Conservation (phyloP, 2,329 filamentous ascomycete genomes). For the Clarireedia paspali region DNA sequence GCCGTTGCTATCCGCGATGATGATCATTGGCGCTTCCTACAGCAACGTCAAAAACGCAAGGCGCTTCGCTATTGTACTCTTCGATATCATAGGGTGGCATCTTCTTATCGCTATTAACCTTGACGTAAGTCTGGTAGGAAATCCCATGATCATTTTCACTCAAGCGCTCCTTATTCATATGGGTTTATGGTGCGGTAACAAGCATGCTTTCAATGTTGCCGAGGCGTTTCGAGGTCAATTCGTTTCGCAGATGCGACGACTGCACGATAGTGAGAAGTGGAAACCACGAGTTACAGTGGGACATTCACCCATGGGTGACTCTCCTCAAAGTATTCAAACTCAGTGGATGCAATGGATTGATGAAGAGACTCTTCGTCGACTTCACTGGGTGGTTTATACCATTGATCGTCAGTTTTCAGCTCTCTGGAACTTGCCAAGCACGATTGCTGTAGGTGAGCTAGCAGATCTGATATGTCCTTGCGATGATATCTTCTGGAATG, state of each 20-base stretch:
- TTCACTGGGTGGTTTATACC: constrained; percentile 21
- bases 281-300: not conserved
- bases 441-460: constrained; percentile 20
- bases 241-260: constrained; percentile 17
- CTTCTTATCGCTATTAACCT: constrained; percentile 16
- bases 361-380: constrained; percentile 17
- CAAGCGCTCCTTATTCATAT: constrained; percentile 20
- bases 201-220: constrained; percentile 19
- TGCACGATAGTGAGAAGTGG: constrained; percentile 9
- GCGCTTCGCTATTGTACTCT: constrained; percentile 19
- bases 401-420: constrained; percentile 21
- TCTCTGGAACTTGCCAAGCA: constrained; percentile 19
- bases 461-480: constrained; percentile 19
- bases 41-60: constrained; percentile 19
- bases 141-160: constrained; percentile 21
- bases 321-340: constrained; percentile 5
- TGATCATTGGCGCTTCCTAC: constrained; percentile 21
- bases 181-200: constrained; percentile 24
- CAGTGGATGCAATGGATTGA: constrained; percentile 19
- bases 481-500: constrained; percentile 23
- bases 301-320: not conserved
- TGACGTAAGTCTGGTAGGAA: constrained; percentile 18
- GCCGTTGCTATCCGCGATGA: constrained; percentile 19
- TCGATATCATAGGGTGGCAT: constrained; percentile 22
- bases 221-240: constrained; percentile 20